phyloP scores from a whole-genome alignment of 768 basidiomycete genomes.

The Baorangia bicolor region DNA sequence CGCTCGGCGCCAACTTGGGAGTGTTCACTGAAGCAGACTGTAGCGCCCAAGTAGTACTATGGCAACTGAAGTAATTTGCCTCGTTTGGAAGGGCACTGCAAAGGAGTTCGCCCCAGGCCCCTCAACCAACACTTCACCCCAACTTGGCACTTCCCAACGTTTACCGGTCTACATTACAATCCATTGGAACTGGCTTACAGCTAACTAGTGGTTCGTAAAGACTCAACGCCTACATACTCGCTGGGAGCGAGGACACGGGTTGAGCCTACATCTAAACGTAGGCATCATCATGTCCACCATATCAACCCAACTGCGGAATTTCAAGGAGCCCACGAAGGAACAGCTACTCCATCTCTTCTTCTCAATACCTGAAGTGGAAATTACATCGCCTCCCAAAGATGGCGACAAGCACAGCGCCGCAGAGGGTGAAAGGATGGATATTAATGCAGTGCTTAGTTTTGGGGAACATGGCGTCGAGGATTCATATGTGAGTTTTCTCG shows the following conservation, averaged over 20 bases:
- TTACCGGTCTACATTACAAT: constrained; percentile 2
- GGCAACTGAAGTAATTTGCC: constrained; percentile 4
- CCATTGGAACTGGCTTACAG: constrained; percentile 2
- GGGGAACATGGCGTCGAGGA: constrained; percentile 81
- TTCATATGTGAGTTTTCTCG: constrained; percentile 71
- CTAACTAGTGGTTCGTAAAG: not conserved
- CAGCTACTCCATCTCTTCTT: constrained; percentile 85
- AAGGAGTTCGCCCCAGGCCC: constrained; percentile 3
- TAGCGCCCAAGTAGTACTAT: not conserved
- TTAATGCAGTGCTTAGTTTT: constrained; percentile 84
- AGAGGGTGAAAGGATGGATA: constrained; percentile 73
- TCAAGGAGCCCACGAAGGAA: constrained; percentile 91
- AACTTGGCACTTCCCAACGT: not conserved
- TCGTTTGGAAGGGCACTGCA: constrained; percentile 19
- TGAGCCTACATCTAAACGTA: constrained; percentile 2
- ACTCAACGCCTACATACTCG: not conserved
- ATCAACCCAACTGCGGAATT: constrained; percentile 83
- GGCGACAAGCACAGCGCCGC: constrained; percentile 30
- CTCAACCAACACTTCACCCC: constrained; percentile 7
- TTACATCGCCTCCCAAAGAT: constrained; percentile 18
- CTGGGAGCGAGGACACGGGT: not conserved
- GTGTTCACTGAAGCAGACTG: not conserved
- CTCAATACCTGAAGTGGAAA: constrained; percentile 59
- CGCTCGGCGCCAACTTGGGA: not conserved
- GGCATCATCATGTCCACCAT: constrained; percentile 65